Evolutionary conservation across 306 rosid species (phyloP), one percentile per base, ranked within the genome.

Genomic region (Lathyrus tuberosus): DNA sequence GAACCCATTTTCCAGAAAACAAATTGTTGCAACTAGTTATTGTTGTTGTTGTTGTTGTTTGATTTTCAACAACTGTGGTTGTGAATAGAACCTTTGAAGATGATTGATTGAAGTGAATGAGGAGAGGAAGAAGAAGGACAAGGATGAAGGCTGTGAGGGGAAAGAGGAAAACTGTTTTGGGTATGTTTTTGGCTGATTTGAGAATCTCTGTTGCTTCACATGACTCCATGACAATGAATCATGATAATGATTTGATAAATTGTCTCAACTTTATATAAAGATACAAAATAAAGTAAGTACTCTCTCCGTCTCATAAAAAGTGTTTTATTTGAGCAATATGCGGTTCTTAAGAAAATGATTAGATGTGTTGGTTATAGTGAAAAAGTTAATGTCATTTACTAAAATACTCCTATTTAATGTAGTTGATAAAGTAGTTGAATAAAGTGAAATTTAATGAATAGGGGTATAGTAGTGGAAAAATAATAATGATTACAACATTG

Each of bases 1-100:
- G 79, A 68, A 83, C 76, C 99, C 99, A 91, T 2, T 83, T 74
- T n/a, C 99, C 99, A 6, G 64, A 72, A 33, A 88, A 91, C 20
- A 94, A 10, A 54, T 88, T 67, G 49, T 84, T 67, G 48, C 98
- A 93, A 8, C 18, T 63, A 5, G 10, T 18, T 37, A 62, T 77
- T 66, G 20, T 14, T 14, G 26, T 26, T 26, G 30, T 26, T 3
- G 60, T 5, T 58, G 47, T 72, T 16, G 4, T 22, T 59, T 26
- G 54, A 53, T 15, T 57, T 64, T 37, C 69, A 26, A 59, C 65
- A 47, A 26, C 15, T 4, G 61, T 54, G 3, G 17, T 5, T 80
- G 56, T 28, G 2, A 10, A 33, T 42, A 41, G 62, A 10, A 40
- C 4, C 64, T 62, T 40, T 1, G 79, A 76, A 53, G 78, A 43